Evolutionary conservation across 352 stramenopile genomes (phyloP).

Genomic region (Phytophthora uliginosa): DNA sequence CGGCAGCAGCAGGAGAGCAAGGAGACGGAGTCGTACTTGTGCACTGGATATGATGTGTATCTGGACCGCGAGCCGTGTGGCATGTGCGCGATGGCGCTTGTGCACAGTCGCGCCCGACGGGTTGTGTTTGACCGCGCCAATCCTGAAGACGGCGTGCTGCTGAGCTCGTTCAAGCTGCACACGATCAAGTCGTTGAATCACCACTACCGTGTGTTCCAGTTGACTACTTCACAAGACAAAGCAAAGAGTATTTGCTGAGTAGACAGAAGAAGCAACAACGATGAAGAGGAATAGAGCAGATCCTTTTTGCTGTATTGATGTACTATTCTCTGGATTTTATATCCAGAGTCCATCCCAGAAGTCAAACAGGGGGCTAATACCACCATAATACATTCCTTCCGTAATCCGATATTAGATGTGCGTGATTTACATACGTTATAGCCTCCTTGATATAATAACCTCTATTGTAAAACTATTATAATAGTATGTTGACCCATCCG

Average conservation of each 20-base stretch:
- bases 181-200: slow-evolving; percentile 92
- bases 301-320: slow-evolving; percentile 15
- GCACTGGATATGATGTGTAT: slow-evolving; percentile 91
- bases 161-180: slow-evolving; percentile 74
- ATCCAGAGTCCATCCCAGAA: too few species aligned
- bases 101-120: slow-evolving; percentile 86
- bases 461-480: too few species aligned
- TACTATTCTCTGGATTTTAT: too few species aligned
- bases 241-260: neutral
- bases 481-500: too few species aligned
- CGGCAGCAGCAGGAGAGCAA: slow-evolving; percentile 9
- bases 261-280: neutral
- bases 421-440: too few species aligned
- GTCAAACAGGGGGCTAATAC: too few species aligned
- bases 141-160: slow-evolving; percentile 64
- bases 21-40: slow-evolving; percentile 80
- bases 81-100: slow-evolving; percentile 93
- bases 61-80: slow-evolving; percentile 86
- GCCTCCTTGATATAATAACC: too few species aligned
- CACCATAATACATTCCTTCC: too few species aligned
- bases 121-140: slow-evolving; percentile 83
- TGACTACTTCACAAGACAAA: slow-evolving; percentile 16
- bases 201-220: slow-evolving; percentile 87
- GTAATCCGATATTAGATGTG: too few species aligned
- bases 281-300: slow-evolving; percentile 11